Percentiles rank a stretch among this genome's conserved stretches.
phyloP scores from a whole-genome alignment of 192 early-diverging fungal genomes.

The Coemansia sp. region DNA sequence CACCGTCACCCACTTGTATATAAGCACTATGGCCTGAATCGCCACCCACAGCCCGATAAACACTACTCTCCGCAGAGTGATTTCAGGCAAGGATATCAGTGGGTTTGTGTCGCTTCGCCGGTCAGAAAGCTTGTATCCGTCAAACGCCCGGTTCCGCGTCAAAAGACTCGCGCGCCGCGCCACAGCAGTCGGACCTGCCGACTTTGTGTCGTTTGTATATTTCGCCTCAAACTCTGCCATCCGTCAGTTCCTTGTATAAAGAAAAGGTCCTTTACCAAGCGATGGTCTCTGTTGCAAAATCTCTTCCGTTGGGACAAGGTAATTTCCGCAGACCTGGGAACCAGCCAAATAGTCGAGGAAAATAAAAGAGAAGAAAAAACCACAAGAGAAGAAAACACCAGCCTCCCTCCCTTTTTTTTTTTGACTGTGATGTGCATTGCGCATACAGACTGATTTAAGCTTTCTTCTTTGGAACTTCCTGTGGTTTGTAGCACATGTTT shows the following conservation, averaged over 20 bases:
- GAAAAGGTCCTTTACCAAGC: too few relatives aligned
- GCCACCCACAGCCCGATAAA: slow-evolving; percentile 61
- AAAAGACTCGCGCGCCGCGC: slow-evolving; percentile 42
- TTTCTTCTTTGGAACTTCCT: too few relatives aligned
- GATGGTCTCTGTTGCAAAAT: too few relatives aligned
- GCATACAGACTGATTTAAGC: too few relatives aligned
- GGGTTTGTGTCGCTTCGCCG: slow-evolving; percentile 9
- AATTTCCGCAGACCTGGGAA: too few relatives aligned
- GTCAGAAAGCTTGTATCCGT: slow-evolving; percentile 40
- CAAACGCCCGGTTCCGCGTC: slow-evolving; percentile 49
- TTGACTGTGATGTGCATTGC: too few relatives aligned
- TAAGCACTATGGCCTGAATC: slow-evolving; percentile 58
- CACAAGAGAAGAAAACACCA: too few relatives aligned
- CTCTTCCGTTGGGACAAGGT: too few relatives aligned
- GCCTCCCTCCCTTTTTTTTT: too few relatives aligned
- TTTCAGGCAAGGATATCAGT: slow-evolving; percentile 36
- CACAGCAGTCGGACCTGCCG: slow-evolving; percentile 1
- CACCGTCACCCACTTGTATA: slow-evolving; percentile 58
- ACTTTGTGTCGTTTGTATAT: slow-evolving; percentile 6
- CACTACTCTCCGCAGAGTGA: slow-evolving; percentile 44
- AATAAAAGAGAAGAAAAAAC: too few relatives aligned
- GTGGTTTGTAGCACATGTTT: too few relatives aligned
- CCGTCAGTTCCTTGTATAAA: background rate
- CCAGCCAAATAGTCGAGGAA: too few relatives aligned
- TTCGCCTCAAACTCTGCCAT: slow-evolving; percentile 24